Conservation (phyloP, 139 green algal species). For the Chlorella sp. region DNA sequence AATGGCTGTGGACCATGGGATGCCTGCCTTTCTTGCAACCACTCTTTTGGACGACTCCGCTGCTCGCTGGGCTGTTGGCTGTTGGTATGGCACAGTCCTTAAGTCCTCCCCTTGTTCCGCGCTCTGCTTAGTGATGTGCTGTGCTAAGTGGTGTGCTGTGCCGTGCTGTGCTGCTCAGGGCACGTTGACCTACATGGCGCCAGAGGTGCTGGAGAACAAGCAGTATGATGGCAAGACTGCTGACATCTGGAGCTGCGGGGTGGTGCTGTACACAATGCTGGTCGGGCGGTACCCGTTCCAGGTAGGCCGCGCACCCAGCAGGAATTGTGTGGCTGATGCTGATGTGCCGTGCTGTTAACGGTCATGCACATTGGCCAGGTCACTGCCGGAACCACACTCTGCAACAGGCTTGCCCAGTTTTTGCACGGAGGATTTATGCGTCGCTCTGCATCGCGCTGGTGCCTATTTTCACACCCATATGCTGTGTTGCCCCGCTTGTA, state of each 20-base stretch:
- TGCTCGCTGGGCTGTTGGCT: background rate
- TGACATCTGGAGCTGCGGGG: slow-evolving; percentile 71
- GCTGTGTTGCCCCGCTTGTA: no score
- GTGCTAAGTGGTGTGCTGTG: background rate
- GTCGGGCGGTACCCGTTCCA: slow-evolving; percentile 16
- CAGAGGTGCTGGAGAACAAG: slow-evolving; percentile 71
- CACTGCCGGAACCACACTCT: no score
- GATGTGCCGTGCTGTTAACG: no score
- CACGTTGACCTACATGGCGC: slow-evolving; percentile 92
- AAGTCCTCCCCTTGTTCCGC: no score
- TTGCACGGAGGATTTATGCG: no score
- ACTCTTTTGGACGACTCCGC: background rate
- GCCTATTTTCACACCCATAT: no score
- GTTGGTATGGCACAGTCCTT: background rate
- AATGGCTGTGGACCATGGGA: background rate
- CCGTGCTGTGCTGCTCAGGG: slow-evolving; percentile 28
- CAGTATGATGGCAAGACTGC: slow-evolving; percentile 35
- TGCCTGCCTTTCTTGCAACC: background rate
- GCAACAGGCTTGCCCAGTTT: no score
- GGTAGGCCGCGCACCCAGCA: no score
- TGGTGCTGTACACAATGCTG: slow-evolving; percentile 71
- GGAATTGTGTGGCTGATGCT: no score
- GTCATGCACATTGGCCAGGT: no score
- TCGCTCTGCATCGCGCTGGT: no score
- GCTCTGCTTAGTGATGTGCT: no score